phyloP scores from a whole-genome alignment of 163 green algal genomes.

The Scenedesmus sp. region DNA sequence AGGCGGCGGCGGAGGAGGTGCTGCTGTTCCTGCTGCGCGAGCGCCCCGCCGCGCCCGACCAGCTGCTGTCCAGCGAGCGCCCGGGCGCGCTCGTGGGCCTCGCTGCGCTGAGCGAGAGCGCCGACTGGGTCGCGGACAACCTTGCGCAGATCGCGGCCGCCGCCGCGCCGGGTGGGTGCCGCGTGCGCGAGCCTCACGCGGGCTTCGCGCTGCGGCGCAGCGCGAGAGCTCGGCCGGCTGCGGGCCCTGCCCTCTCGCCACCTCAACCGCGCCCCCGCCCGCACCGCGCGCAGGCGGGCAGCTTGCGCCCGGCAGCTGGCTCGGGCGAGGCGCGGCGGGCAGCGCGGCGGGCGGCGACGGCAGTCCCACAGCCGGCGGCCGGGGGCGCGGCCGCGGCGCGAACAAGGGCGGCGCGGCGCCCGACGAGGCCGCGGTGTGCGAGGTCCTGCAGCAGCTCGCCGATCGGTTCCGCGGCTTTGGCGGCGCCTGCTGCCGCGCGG shows the following conservation, averaged over 20 bases:
- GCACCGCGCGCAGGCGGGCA: no score
- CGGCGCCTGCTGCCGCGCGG: slow-evolving; percentile 50
- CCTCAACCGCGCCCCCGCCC: no score
- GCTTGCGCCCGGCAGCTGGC: slow-evolving; percentile 17
- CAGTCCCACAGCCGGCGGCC: not conserved
- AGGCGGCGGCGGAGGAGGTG: slow-evolving; percentile 51
- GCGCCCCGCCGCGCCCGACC: slow-evolving; percentile 38
- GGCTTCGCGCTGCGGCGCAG: not conserved
- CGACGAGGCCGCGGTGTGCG: not conserved
- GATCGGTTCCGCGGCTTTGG: slow-evolving; percentile 56
- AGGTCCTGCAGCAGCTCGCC: not conserved
- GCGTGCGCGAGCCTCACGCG: no score
- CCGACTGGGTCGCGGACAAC: slow-evolving; percentile 62
- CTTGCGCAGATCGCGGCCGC: slow-evolving; percentile 32
- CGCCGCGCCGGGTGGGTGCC: no score
- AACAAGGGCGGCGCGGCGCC: not conserved
- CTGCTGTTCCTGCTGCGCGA: slow-evolving; percentile 50
- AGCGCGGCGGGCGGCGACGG: not conserved
- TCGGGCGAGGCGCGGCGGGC: not conserved
- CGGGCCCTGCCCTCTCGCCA: no score
- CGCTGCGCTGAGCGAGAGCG: slow-evolving; percentile 57
- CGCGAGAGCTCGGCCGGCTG: not conserved
- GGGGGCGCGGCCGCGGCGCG: not conserved
- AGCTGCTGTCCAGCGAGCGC: slow-evolving; percentile 36
- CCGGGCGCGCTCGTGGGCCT: slow-evolving; percentile 35